Evolutionary conservation across 177 flowering plant genomes (phyloP), one percentile per base, ranked within the genome.

Genomic region (Vitis hybrid): DNA sequence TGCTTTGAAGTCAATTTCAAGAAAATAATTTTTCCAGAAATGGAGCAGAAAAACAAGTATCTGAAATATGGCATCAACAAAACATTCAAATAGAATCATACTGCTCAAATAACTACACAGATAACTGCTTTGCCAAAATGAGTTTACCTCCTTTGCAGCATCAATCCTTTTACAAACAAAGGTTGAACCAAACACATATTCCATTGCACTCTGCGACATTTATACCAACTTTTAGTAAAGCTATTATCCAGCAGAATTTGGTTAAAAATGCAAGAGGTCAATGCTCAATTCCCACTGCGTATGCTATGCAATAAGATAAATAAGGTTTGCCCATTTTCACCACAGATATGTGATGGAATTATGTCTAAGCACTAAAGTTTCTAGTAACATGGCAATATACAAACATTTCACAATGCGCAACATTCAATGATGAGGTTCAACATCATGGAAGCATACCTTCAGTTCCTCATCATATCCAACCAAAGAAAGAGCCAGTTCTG

Each of bases 131-230:
- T 18, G 18, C 1, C 18, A 18, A 18, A 18, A 18, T 18, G 18
- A 18, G 18, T 18, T 18, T 18, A 18, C 18, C 93, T 96, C 90
- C 79, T 86, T 84, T 62, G 98, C 99, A 81, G 88, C 95, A 80
- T 92, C 91, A 79, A 53, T 74, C 52, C 79, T 88, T 80, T 84
- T 86, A 86, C 99, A 96, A 70, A 96, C 91, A 78, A 95, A 96
- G 21, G 94, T 93, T 71, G 99, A 90, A 69, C 99, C 99, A 82
- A 96, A 93, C 9, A 96, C 91, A 76, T 82, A 91, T 65, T 90
- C 88, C 97, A 96, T 92, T 27, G 99, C 99, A 76, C 70, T 86
- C 99, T 96, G 91, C 78, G 86, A 61, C 41, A 77, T 13, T 32
- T 32, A 15, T 18, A 76, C 15, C 24, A 67, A 62, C 6, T 65